These are phyloP conservation scores for Insectozyma bohioensis DNA, from an alignment of 1,139 yeast genomes.

Conservation along the genomic window DNA sequence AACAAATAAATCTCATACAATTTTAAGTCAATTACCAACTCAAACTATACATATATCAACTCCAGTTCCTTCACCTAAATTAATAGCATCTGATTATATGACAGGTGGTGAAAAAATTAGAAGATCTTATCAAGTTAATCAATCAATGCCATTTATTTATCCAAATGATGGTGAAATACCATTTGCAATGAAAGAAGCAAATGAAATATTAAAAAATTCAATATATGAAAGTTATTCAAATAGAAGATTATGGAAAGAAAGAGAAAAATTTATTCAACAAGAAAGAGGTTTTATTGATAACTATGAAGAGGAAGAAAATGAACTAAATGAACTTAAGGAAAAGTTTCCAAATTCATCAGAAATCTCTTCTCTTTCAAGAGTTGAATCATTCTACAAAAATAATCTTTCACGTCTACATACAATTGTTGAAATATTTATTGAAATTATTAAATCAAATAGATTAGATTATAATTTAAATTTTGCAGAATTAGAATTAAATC, in stretches of 20 bases:
- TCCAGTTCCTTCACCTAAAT: conserved; percentile 84
- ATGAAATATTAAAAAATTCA: conserved; percentile 54
- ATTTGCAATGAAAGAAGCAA: conserved; percentile 75
- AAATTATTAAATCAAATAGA: conserved; percentile 54
- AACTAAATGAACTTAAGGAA: conserved; percentile 3
- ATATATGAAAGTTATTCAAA: conserved; percentile 66
- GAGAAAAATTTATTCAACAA: conserved; percentile 66
- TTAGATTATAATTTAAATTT: conserved; percentile 36
- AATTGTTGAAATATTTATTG: conserved; percentile 61
- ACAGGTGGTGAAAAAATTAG: conserved; percentile 65
- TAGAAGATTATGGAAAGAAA: conserved; percentile 69
- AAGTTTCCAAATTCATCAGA: conserved; percentile 26
- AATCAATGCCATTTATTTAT: conserved; percentile 75
- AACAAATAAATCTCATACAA: conserved; percentile 53
- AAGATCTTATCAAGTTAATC: conserved; percentile 76
- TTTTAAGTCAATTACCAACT: conserved; percentile 56
- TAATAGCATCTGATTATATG: conserved; percentile 58
- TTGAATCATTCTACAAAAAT: conserved; percentile 58
- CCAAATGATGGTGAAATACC: conserved; percentile 57
- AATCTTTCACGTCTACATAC: conserved; percentile 60
- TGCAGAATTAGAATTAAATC: conserved; percentile 41
- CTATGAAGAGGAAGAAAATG: not conserved
- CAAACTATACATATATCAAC: conserved; percentile 80
- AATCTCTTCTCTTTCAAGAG: conserved; percentile 49
- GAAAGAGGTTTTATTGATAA: conserved; percentile 63